Evolutionary conservation across 768 basidiomycete genomes (phyloP).

Genomic region (Coprinopsis marcescibilis): DNA sequence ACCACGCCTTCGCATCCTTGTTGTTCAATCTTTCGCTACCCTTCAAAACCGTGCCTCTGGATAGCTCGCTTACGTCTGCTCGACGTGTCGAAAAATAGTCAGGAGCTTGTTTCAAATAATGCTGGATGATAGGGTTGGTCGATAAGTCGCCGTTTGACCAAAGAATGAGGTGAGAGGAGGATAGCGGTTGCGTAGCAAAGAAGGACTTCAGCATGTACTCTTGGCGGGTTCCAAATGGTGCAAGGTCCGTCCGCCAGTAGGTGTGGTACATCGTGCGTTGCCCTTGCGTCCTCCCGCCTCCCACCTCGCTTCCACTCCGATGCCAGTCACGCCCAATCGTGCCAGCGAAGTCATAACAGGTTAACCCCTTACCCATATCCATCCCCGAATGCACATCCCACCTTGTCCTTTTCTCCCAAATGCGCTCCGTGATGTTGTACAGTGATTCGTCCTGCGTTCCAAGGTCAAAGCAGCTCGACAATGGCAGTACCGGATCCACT

Average conservation of each 20-base stretch:
- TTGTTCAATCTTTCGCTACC: conserved; percentile 52
- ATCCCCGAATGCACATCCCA: conserved; percentile 80
- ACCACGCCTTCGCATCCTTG: conserved; percentile 81
- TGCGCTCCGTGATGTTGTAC: conserved; percentile 64
- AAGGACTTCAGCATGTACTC: conserved; percentile 91
- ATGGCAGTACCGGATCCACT: conserved; percentile 56
- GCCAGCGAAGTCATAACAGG: conserved; percentile 91
- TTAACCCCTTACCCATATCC: conserved; percentile 70
- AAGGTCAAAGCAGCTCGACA: conserved; percentile 72
- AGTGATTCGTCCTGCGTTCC: conserved; percentile 46
- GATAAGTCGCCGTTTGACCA: conserved; percentile 88
- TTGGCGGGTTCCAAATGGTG: conserved; percentile 74
- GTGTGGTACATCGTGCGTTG: conserved; percentile 74
- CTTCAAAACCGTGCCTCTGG: conserved; percentile 72
- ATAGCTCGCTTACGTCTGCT: conserved; percentile 63
- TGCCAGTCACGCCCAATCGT: conserved; percentile 42
- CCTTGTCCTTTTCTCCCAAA: conserved; percentile 54
- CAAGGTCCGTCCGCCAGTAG: conserved; percentile 91
- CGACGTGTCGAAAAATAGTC: conserved; percentile 64
- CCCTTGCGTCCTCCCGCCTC: conserved; percentile 34
- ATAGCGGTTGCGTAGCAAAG: conserved; percentile 82
- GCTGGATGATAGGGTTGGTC: conserved; percentile 47
- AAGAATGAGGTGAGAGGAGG: conserved; percentile 61
- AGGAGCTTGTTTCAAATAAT: conserved; percentile 59
- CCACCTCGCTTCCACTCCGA: background rate